A percentile compares a stretch with the other conserved stretches of the same genome.
Evolutionary conservation across 1,139 yeast species (phyloP).

Genomic region (Zhuliangozyma parablackwelliae): DNA sequence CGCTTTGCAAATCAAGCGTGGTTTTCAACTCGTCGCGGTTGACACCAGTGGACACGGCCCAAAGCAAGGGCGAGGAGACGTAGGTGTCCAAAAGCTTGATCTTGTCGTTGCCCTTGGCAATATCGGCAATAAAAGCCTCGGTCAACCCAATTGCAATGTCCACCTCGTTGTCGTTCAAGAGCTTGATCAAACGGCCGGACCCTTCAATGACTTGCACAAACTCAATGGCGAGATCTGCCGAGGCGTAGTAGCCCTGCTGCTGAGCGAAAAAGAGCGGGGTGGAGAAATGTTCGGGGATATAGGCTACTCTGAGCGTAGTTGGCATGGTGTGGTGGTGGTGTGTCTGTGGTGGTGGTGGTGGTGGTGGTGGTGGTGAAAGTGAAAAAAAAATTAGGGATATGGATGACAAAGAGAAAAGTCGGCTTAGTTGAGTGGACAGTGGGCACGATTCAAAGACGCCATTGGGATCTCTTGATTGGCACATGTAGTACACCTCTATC

Average conservation of each 20-base stretch:
- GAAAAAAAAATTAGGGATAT: no score
- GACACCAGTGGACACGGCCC: constrained; percentile 84
- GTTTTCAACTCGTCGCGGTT: constrained; percentile 49
- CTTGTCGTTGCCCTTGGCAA: constrained; percentile 60
- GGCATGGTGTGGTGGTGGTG: not conserved
- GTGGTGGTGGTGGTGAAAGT: no score
- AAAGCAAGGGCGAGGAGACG: constrained; percentile 79
- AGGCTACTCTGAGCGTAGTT: constrained; percentile 53
- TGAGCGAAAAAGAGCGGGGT: constrained; percentile 79
- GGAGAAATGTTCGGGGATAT: constrained; percentile 87
- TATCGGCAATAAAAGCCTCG: constrained; percentile 83
- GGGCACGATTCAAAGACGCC: no score
- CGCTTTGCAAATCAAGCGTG: constrained; percentile 54
- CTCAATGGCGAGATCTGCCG: constrained; percentile 48
- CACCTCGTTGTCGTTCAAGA: constrained; percentile 59
- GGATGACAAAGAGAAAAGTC: no score
- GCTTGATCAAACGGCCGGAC: constrained; percentile 78
- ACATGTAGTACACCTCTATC: no score
- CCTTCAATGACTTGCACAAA: constrained; percentile 81
- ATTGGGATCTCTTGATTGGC: no score
- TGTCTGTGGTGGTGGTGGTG: no score
- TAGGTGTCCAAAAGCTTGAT: constrained; percentile 76
- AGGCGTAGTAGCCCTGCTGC: constrained; percentile 50
- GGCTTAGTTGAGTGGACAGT: no score
- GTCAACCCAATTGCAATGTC: constrained; percentile 86